Evolutionary conservation across 78 protist species (phyloP).

Genomic region (Dictyostelium citrinum): DNA sequence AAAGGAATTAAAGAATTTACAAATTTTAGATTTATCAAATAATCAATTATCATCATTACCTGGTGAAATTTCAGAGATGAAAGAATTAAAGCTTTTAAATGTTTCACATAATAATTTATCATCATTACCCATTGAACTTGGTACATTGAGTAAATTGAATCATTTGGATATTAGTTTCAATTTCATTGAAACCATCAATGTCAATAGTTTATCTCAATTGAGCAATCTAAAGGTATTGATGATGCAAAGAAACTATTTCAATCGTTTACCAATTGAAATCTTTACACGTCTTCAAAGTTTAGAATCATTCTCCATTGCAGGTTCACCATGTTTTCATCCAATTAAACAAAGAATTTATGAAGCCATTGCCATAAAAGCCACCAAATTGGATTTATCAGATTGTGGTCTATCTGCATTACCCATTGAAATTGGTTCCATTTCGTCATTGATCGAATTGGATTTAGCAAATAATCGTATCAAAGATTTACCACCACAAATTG

Average conservation of each 20-base stretch:
- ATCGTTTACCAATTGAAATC: conserved; percentile 32
- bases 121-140: conserved; percentile 49
- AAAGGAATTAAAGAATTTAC: conserved; percentile 21
- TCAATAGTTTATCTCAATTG: neutral
- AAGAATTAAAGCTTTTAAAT: conserved; percentile 27
- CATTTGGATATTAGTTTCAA: conserved; percentile 78
- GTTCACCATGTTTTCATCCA: conserved; percentile 75
- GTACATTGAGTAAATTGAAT: conserved; percentile 1
- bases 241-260: conserved; percentile 64
- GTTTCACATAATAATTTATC: conserved; percentile 66
- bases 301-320: conserved; percentile 55
- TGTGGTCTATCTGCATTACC: conserved; percentile 48
- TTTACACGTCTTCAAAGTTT: neutral
- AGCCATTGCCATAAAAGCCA: conserved; percentile 14
- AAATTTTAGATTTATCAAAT: conserved; percentile 56
- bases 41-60: conserved; percentile 79
- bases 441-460: conserved; percentile 18
- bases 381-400: conserved; percentile 34
- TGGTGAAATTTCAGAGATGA: conserved; percentile 58
- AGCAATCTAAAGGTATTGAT: conserved; percentile 4
- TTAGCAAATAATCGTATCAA: conserved; percentile 70
- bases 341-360: conserved; percentile 44
- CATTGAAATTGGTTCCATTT: conserved; percentile 44
- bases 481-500: conserved; percentile 72
- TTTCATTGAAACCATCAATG: conserved; percentile 22